Evolutionary conservation across 163 green algal genomes (phyloP), one percentile per base, ranked within the genome.

Genomic region (Smithsoniella earleae): DNA sequence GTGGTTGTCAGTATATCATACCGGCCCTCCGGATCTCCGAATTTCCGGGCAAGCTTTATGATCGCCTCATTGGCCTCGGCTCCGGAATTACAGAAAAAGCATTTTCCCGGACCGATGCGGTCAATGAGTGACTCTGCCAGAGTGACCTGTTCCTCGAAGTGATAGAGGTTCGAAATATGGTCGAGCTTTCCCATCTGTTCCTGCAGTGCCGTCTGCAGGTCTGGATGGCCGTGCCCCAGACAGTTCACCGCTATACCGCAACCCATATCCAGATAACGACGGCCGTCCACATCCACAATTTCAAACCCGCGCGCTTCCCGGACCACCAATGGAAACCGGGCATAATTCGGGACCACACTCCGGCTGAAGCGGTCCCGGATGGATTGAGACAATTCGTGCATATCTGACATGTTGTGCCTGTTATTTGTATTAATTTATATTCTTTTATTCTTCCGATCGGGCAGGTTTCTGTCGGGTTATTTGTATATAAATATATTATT

Each of bases 11-110:
- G n/a, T n/a, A n/a, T n/a, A n/a, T n/a, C n/a, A n/a, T n/a, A n/a
- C n/a, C n/a, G n/a, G n/a, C n/a, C n/a, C n/a, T n/a, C n/a, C n/a
- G n/a, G n/a, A n/a, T n/a, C n/a, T n/a, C n/a, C n/a, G n/a, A n/a
- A n/a, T n/a, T n/a, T n/a, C 78, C 95, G 86, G 0, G 91, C 88
- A 85, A 99, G 98, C 80, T 99, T 99, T 82, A 99, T 96, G 46
- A 91, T 93, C 2, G 82, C 95, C 82, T 99, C 95, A 76, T 98
- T 98, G n/a, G 95, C 94, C 78, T 99, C 94, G 0, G 94, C 97
- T 66, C 94, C 94, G 10, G 83, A 87, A n/a, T 49, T 40, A n/a
- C 62, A 73, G 28, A 45, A 49, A 34, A 40, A 73, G n/a, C 27
- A 31, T n/a, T 73, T 40, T 31, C 27, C 25, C 65, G 74, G 33